A percentile compares a stretch with the other conserved stretches of the same genome.
phyloP scores from a whole-genome alignment of 768 basidiomycete species.

The Imleria badia region DNA sequence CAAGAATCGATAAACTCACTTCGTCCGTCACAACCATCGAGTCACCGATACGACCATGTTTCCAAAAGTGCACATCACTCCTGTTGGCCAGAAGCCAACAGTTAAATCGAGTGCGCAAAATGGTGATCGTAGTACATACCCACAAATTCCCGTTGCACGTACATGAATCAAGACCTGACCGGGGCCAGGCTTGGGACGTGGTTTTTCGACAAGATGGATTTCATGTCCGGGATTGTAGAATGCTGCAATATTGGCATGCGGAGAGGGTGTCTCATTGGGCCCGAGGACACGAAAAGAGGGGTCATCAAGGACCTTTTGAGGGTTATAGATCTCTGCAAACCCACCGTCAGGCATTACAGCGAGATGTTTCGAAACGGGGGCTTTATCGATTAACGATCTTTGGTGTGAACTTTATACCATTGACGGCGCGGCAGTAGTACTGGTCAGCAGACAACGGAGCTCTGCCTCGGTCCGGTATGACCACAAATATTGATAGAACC shows the following conservation, averaged over 20 bases:
- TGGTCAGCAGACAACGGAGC: constrained; percentile 7
- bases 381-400: background rate
- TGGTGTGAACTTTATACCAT: background rate
- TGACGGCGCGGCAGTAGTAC: background rate
- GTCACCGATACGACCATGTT: constrained; percentile 66
- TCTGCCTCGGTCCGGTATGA: too few species aligned
- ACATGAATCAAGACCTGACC: constrained; percentile 69
- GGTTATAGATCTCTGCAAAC: constrained; percentile 48
- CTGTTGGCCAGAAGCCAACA: constrained; percentile 29
- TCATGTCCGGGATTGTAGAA: constrained; percentile 65
- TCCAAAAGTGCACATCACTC: constrained; percentile 75
- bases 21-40: constrained; percentile 72
- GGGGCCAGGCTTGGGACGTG: constrained; percentile 55
- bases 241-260: constrained; percentile 55
- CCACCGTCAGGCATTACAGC: constrained; percentile 22
- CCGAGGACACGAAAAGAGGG: constrained; percentile 54
- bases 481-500: too few species aligned
- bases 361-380: background rate
- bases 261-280: constrained; percentile 47
- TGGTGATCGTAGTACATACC: constrained; percentile 39
- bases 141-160: constrained; percentile 68
- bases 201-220: constrained; percentile 67
- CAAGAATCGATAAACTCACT: constrained; percentile 30
- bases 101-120: background rate
- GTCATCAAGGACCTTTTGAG: constrained; percentile 55